Conservation (phyloP, 192 early-diverging fungal species). For the Coemansia sp. region DNA sequence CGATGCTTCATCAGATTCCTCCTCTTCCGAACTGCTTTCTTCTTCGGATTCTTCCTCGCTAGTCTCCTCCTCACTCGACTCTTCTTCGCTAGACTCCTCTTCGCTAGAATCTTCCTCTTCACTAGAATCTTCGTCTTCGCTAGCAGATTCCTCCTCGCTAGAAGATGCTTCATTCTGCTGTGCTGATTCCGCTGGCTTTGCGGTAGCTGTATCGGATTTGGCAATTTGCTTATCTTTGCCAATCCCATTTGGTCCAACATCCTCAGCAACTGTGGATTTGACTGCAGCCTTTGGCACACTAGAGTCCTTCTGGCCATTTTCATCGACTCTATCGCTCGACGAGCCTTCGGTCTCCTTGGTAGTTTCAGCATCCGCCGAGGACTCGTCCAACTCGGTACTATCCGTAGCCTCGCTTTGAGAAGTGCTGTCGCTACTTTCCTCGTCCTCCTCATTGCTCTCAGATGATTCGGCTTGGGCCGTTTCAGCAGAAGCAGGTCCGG, state of each 20-base stretch:
- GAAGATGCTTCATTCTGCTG: background rate
- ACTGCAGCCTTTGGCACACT: no score
- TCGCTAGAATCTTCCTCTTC: slow-evolving; percentile 8
- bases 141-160: background rate
- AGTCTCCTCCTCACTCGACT: slow-evolving; percentile 6
- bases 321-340: no score
- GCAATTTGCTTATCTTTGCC: no score
- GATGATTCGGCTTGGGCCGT: background rate
- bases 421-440: background rate
- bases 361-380: background rate
- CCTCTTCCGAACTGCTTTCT: slow-evolving; percentile 9
- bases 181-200: no score
- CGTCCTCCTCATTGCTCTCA: no score
- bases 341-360: background rate
- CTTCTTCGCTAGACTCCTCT: slow-evolving; percentile 1
- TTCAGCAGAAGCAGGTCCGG: no score
- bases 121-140: background rate
- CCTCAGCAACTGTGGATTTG: no score
- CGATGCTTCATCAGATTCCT: background rate
- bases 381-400: background rate
- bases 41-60: slow-evolving; percentile 9
- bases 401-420: background rate
- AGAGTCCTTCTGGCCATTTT: no score
- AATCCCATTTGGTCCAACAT: no score
- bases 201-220: background rate